Conservation (phyloP, 2,329 filamentous ascomycete genomes). For the Fusarium equiseti region DNA sequence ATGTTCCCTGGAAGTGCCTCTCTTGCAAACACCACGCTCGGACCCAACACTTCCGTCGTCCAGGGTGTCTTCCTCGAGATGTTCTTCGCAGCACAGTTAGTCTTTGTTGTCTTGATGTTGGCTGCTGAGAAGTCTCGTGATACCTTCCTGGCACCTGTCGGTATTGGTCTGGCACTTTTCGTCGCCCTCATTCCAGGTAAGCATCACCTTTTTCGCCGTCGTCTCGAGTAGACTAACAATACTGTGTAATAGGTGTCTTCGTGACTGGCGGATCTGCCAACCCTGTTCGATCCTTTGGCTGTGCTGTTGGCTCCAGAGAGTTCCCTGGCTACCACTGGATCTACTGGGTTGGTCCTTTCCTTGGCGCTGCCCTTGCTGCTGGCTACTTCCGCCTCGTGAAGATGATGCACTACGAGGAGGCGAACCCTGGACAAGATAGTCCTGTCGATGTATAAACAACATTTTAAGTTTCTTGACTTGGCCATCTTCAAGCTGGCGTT, state of each 20-base stretch:
- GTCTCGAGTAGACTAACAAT: constrained; percentile 47
- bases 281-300: constrained; percentile 61
- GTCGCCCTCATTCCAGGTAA: constrained; percentile 57
- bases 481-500: not conserved
- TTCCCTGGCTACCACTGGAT: constrained; percentile 62
- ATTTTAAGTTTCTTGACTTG: not conserved
- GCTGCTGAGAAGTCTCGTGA: constrained; percentile 77
- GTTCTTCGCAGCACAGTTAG: constrained; percentile 70
- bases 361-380: constrained; percentile 60
- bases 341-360: constrained; percentile 63
- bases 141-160: constrained; percentile 75
- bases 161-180: constrained; percentile 76
- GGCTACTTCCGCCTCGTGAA: constrained; percentile 62
- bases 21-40: constrained; percentile 63
- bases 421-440: constrained; percentile 56
- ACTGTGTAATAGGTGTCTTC: constrained; percentile 22
- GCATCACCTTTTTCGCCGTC: not conserved
- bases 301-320: constrained; percentile 53
- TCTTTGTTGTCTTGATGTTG: constrained; percentile 74
- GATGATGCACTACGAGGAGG: constrained; percentile 60
- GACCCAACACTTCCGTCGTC: constrained; percentile 59
- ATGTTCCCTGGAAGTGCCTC: constrained; percentile 66
- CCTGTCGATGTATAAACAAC: constrained; percentile 18
- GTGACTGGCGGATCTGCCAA: constrained; percentile 59
- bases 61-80: constrained; percentile 74